Evolutionary conservation across 176 grass and related monocot genomes (phyloP).

Genomic region (Aegilops umbellulata): DNA sequence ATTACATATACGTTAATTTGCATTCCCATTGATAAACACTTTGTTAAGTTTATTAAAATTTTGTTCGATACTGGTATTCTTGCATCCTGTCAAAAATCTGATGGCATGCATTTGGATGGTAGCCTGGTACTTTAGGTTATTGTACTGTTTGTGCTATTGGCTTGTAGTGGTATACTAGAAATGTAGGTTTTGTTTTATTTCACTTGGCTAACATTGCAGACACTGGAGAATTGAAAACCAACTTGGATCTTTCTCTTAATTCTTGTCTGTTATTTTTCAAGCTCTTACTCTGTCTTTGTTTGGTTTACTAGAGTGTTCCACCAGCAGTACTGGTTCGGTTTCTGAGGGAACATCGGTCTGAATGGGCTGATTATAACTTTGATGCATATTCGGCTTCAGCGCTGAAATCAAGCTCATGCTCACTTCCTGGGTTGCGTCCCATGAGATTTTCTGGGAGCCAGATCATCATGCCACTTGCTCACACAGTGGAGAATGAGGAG

Average conservation of each 20-base stretch:
- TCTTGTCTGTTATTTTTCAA: not conserved
- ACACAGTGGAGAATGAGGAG: conserved; percentile 97
- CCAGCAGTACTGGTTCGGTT: conserved; percentile 81
- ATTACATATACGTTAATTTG: conserved; percentile 17
- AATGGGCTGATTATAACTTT: conserved; percentile 97
- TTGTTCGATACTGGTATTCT: not conserved
- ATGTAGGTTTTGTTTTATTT: not conserved
- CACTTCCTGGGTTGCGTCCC: conserved; percentile 71
- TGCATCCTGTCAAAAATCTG: not conserved
- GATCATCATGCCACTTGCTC: conserved; percentile 88
- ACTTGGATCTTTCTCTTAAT: not conserved
- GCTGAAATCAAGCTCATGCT: conserved; percentile 56
- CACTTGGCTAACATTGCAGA: not conserved
- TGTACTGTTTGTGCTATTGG: not conserved
- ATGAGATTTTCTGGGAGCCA: conserved; percentile 84
- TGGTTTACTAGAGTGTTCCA: conserved; percentile 74
- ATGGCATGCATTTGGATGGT: not conserved
- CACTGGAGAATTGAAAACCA: not conserved
- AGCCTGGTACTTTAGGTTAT: not conserved
- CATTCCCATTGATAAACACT: not conserved
- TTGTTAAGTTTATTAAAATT: not conserved
- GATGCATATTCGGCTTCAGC: conserved; percentile 87
- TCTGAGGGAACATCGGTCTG: conserved; percentile 91
- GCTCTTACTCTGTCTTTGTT: conserved; percentile 19
- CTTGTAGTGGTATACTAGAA: not conserved